Evolutionary conservation across 345 rosid species (phyloP), one percentile per base, ranked within the genome.

Genomic region (Citrus glauca): DNA sequence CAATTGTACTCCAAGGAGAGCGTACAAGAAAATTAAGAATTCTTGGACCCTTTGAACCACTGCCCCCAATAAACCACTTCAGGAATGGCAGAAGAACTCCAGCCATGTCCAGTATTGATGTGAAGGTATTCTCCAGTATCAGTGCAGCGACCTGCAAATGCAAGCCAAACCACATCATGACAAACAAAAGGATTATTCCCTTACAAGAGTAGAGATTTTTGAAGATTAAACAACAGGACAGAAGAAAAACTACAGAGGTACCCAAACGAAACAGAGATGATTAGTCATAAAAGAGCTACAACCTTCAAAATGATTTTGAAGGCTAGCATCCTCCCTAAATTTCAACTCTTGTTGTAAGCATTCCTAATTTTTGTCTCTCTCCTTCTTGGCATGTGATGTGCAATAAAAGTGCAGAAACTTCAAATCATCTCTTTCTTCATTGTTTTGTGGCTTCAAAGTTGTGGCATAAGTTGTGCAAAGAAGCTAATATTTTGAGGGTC

Each of bases 81-180:
- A 96, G 82, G 86, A 94, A 91, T 64, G 99, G 99, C 42, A 96
- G 80, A 63, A 96, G 75, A 72, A 96, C 97, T 78, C 98, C 98
- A 85, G 97, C 98, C 99, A 96, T 94, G 84, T 96, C 99, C 80
- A 96, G 90, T 87, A 96, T 96, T 62, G 99, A 96, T 71, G 98
- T 92, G 87, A 96, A 96, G 37, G 99, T 96, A 64, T 96, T 96
- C 80, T 96, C 99, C 86, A 96, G 86, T 79, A 96, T 92, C 88
- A 96, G 64, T 50, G 89, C 92, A 82, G 93, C 77, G 69, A 96
- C 91, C 99, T 96, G 84, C 64, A 78, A 48, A 9, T 42, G 33
- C 10, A 62, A 83, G 74, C 74, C 20, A 68, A 40, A 45, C 27
- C 66, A 75, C 59, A 71, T 69, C 35, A 71, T 71, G 67, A 74